Evolutionary conservation across 2,329 filamentous ascomycete species (phyloP).

Genomic region (Dendryphion nanum): DNA sequence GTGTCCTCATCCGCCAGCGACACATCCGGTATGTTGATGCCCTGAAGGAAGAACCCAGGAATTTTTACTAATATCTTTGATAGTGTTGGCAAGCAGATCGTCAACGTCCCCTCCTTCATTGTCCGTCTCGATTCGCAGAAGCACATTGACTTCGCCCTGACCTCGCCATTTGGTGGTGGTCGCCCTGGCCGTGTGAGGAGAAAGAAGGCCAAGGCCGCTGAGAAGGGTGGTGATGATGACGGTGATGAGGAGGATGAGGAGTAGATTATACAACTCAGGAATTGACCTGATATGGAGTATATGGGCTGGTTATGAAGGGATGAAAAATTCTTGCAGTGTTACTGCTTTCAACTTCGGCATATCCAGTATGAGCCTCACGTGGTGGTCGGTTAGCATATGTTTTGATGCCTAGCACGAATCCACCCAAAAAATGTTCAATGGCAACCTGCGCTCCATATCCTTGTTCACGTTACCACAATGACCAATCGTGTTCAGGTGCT

Average conservation of each 20-base stretch:
- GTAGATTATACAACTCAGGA: constrained; percentile 32
- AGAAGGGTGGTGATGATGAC: constrained; percentile 75
- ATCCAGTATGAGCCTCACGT: constrained; percentile 26
- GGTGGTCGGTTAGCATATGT: too few species aligned
- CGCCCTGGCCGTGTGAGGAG: constrained; percentile 96
- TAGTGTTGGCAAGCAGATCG: constrained; percentile 99
- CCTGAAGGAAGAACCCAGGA: too few species aligned
- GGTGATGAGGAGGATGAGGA: constrained; percentile 89
- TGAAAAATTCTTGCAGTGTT: too few species aligned
- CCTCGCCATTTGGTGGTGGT: constrained; percentile 95
- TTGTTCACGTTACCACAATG: too few species aligned
- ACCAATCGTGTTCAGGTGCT: too few species aligned
- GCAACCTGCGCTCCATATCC: too few species aligned
- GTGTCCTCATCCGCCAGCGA: constrained; percentile 98
- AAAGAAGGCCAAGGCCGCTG: constrained; percentile 99
- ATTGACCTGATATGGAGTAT: constrained; percentile 34
- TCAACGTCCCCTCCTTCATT: constrained; percentile 99
- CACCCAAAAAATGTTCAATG: constrained; percentile 17
- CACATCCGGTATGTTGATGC: constrained; percentile 72
- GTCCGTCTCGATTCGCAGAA: constrained; percentile 99
- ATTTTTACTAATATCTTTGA: constrained; percentile 18
- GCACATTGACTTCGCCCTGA: constrained; percentile 99
- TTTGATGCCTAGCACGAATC: constrained; percentile 25
- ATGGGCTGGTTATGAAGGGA: constrained; percentile 37
- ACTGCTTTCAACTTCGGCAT: constrained; percentile 32